Base-by-base conservation (phyloP, 352 stramenopile genomes). In the Globisporangium recalcitrans region DNA sequence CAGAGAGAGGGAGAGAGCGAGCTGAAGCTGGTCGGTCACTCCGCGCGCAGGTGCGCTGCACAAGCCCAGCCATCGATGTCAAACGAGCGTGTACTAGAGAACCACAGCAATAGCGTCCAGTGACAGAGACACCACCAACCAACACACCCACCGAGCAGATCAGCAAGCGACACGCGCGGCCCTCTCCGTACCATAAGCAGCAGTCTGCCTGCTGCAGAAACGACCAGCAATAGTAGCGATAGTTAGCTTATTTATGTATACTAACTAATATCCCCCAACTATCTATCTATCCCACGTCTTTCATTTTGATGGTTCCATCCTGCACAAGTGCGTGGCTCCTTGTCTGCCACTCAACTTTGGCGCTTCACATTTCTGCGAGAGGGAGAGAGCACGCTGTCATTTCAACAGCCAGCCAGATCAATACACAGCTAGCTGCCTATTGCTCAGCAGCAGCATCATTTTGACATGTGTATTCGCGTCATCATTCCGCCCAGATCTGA, bases 241-340 rank as follows among this genome's bases (percentile, higher is more conserved):
- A 32, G 55, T 61, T 61, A 61, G 55, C 55, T 61, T 61, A 61
- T 61, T 61, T 61, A 61, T 61, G 55, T 61, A 61, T 27, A 61
- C 52, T 61, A 61, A 61, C 55, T 61, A 61, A 60, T 60, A 60
- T 52, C 54, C 38, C 54, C 54, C 38, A 21, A 46, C 38, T 46
- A 46, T 26, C 42, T 26, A 56, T 24, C 16, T 9, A 57, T 24
- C 11, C 52, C 8, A 4, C 51, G 21, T 29, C n/a, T 13, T n/a
- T 47, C 22, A 29, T 13, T 31, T 9, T 21, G 10, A n/a, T 58
- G 32, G 16, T 49, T 36, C 53, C 26, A 27, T 36, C 13, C 9
- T 21, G 38, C 38, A 21, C 21, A 16, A 14, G 6, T 9, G 29
- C 29, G 10, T 13, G 11, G 6, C 31, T 11, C 38, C 38, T 46